These are phyloP conservation scores for Lycium barbarum DNA, from an alignment of 257 asterid species.

Conservation along the genomic window DNA sequence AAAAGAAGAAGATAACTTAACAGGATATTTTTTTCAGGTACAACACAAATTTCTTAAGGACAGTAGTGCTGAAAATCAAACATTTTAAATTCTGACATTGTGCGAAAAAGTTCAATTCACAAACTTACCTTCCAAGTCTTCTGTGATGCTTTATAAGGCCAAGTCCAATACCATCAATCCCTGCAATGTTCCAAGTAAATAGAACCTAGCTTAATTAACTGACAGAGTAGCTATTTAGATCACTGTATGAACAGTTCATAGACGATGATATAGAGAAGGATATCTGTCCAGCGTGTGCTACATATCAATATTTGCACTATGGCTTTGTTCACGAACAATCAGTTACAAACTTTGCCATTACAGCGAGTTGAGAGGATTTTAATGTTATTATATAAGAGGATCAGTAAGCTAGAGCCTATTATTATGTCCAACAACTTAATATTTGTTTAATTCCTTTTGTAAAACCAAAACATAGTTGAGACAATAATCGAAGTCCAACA, in stretches of 20 bases:
- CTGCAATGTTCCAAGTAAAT: constrained; percentile 39
- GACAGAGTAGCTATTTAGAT: background rate
- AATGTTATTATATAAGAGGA: background rate
- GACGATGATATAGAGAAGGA: background rate
- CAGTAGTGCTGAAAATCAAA: background rate
- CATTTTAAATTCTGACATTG: background rate
- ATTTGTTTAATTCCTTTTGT: background rate
- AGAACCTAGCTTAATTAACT: constrained; percentile 20
- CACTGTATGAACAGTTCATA: constrained; percentile 1
- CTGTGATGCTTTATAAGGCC: constrained; percentile 69
- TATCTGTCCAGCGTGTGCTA: background rate
- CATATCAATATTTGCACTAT: background rate
- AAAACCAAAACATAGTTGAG: background rate
- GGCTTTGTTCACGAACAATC: background rate
- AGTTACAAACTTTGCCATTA: background rate
- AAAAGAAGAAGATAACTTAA: background rate
- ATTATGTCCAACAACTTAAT: background rate
- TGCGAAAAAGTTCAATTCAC: background rate
- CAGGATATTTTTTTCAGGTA: background rate
- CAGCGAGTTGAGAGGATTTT: background rate
- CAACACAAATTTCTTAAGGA: constrained; percentile 7
- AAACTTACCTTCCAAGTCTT: constrained; percentile 64
- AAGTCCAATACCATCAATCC: constrained; percentile 74
- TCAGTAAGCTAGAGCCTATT: background rate
- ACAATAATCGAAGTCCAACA: background rate